These are phyloP conservation scores for Erysimum cheiranthoides DNA, from an alignment of 345 rosid genomes.

Conservation along the genomic window DNA sequence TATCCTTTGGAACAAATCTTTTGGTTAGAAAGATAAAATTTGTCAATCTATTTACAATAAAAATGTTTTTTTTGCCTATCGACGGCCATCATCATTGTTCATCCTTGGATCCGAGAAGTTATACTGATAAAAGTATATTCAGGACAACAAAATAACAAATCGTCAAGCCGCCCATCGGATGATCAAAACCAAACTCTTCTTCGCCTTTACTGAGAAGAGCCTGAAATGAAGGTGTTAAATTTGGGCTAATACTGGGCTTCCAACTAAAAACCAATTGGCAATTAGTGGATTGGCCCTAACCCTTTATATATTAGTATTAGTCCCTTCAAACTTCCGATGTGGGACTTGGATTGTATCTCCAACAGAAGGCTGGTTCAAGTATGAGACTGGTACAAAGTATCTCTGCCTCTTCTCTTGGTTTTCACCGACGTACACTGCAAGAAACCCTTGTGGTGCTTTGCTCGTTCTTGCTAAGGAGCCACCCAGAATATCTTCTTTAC, in stretches of 20 bases:
- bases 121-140: constrained; percentile 49
- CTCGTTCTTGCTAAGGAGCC: constrained; percentile 39
- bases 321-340: too few species aligned
- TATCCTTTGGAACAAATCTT: constrained; percentile 7
- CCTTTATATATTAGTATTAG: too few species aligned
- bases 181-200: constrained; percentile 56
- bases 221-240: constrained; percentile 52
- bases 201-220: constrained; percentile 51
- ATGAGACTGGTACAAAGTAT: constrained; percentile 51
- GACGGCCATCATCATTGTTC: not conserved
- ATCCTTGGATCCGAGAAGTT: constrained; percentile 43
- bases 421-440: constrained; percentile 60
- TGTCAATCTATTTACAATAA: constrained; percentile 16
- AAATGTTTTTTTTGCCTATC: not conserved
- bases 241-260: too few species aligned
- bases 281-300: too few species aligned
- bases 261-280: too few species aligned
- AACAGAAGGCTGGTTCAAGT: constrained; percentile 47
- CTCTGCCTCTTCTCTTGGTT: constrained; percentile 44
- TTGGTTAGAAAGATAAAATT: not conserved
- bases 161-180: constrained; percentile 60
- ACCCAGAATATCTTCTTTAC: constrained; percentile 27
- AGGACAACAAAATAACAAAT: constrained; percentile 59
- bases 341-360: too few species aligned
- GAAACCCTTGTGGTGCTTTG: constrained; percentile 47